Evolutionary conservation across 306 rosid genomes (phyloP).

Genomic region (Phaseolus lunatus): DNA sequence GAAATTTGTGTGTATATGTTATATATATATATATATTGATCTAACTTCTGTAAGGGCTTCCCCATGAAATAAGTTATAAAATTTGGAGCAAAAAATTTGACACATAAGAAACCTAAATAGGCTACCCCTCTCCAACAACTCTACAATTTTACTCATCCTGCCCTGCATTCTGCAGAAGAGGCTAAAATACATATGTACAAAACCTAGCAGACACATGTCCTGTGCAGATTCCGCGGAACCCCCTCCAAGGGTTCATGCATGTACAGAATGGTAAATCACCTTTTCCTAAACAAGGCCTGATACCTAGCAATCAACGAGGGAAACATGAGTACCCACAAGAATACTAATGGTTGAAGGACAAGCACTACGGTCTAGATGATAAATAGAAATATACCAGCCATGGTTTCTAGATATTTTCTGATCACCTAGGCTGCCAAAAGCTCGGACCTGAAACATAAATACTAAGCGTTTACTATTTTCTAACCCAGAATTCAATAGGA

Average conservation of each 20-base stretch:
- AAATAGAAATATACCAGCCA: slow-evolving; percentile 47
- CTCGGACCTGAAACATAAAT: slow-evolving; percentile 70
- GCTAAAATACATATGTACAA: slow-evolving; percentile 78
- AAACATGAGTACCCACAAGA: slow-evolving; percentile 24
- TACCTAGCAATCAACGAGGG: slow-evolving; percentile 51
- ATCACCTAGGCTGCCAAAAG: slow-evolving; percentile 88
- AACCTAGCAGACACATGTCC: slow-evolving; percentile 50
- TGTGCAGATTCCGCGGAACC: slow-evolving; percentile 49
- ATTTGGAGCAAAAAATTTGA: slow-evolving; percentile 30
- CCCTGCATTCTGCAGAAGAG: slow-evolving; percentile 79
- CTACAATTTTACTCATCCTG: slow-evolving; percentile 68
- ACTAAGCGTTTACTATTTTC: slow-evolving; percentile 15
- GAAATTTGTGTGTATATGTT: slow-evolving; percentile 43
- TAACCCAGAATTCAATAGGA: background rate
- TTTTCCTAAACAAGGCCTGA: slow-evolving; percentile 48
- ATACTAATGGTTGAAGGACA: background rate
- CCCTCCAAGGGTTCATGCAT: slow-evolving; percentile 46
- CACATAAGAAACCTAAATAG: slow-evolving; percentile 64
- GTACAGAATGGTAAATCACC: slow-evolving; percentile 47
- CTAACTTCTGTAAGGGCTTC: slow-evolving; percentile 49
- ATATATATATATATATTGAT: slow-evolving; percentile 31
- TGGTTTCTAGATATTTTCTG: slow-evolving; percentile 39
- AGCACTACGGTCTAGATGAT: background rate
- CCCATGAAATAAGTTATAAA: slow-evolving; percentile 59
- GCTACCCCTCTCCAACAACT: slow-evolving; percentile 72